Evolutionary conservation across 371 early-diverging fungal genomes (phyloP).

Genomic region (Mucor irregularis): DNA sequence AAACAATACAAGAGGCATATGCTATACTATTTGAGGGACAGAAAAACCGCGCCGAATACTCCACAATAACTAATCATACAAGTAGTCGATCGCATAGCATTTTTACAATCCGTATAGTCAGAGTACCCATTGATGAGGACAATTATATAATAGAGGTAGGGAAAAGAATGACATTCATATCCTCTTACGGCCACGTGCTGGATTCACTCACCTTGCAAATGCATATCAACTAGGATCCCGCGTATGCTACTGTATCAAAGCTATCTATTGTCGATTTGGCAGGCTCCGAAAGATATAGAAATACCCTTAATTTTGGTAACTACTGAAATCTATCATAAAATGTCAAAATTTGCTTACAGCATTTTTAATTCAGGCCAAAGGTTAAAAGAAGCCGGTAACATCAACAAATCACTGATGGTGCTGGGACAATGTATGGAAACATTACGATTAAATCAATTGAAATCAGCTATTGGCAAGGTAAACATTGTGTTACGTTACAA

Average conservation of each 20-base stretch:
- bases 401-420: constrained; percentile 93
- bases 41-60: constrained; percentile 61
- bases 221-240: too few species aligned
- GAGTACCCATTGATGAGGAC: constrained; percentile 53
- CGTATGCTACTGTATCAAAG: constrained; percentile 53
- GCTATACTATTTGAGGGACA: constrained; percentile 62
- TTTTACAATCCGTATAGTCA: constrained; percentile 68
- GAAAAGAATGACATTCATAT: not conserved
- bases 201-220: not conserved
- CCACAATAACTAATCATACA: constrained; percentile 61
- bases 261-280: constrained; percentile 95
- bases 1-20: constrained; percentile 60
- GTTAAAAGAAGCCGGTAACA: constrained; percentile 90
- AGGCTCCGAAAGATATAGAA: constrained; percentile 89
- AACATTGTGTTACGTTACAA: not conserved
- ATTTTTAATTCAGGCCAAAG: constrained; percentile 57
- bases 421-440: constrained; percentile 89
- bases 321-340: constrained; percentile 71
- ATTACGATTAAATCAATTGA: constrained; percentile 58
- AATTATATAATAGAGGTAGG: constrained; percentile 45
- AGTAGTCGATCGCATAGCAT: constrained; percentile 75
- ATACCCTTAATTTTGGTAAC: constrained; percentile 68
- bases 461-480: constrained; percentile 42
- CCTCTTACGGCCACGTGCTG: too few species aligned
- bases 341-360: constrained; percentile 81